phyloP scores from a whole-genome alignment of 129 eudicot genomes.

The Rutidosis leptorrhynchoides region DNA sequence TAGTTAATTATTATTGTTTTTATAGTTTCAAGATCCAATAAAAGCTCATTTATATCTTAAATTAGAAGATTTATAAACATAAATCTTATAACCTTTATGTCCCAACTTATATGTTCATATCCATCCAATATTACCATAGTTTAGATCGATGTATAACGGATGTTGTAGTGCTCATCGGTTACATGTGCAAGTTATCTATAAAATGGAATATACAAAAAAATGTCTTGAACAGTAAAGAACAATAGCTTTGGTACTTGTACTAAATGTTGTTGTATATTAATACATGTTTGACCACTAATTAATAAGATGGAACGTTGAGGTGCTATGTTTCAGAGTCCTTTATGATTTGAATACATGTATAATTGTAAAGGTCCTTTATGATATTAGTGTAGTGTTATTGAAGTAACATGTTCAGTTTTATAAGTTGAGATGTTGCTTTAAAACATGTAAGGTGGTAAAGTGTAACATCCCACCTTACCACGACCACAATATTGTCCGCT shows the following conservation, averaged over 20 bases:
- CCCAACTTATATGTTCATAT: not conserved
- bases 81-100: not conserved
- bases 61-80: not conserved
- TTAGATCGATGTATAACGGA: not conserved
- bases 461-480: no score
- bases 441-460: not conserved
- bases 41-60: not conserved
- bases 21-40: not conserved
- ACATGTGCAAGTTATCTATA: constrained; percentile 10
- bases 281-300: constrained; percentile 8
- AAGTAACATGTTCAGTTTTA: constrained; percentile 11
- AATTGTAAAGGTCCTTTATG: constrained; percentile 16
- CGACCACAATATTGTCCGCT: no score
- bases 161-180: constrained; percentile 6
- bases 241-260: constrained; percentile 6
- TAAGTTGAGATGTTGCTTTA: not conserved
- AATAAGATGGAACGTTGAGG: constrained; percentile 16
- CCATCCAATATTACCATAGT: not conserved
- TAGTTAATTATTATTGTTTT: not conserved
- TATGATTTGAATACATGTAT: constrained; percentile 19
- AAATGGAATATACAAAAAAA: not conserved
- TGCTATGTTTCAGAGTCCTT: constrained; percentile 22
- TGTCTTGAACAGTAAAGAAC: constrained; percentile 10
- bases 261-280: constrained; percentile 4
- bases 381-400: not conserved